Evolutionary conservation across 2,329 filamentous ascomycete species (phyloP).

Genomic region (Colletotrichum endophyticum): DNA sequence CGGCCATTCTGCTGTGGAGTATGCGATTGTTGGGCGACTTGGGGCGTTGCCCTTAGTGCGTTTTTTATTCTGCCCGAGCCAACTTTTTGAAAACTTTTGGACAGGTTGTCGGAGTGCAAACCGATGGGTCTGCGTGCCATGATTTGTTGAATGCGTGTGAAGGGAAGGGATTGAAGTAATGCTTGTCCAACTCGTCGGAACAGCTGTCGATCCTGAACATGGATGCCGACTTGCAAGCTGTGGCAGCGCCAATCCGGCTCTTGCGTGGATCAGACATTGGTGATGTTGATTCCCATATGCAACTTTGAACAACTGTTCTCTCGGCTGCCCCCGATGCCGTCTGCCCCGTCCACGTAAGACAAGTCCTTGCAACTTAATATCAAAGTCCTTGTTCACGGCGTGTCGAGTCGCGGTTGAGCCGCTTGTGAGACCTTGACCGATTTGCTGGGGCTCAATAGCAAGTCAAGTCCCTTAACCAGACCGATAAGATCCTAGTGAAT

Average conservation of each 20-base stretch:
- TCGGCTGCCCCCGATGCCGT: background rate
- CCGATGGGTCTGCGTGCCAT: background rate
- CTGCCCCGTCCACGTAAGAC: background rate
- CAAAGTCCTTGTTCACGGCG: background rate
- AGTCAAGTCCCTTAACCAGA: background rate
- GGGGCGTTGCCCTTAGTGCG: slow-evolving; percentile 11
- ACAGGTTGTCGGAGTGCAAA: slow-evolving; percentile 4
- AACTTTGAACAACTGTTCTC: background rate
- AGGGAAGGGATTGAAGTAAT: background rate
- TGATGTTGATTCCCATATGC: background rate
- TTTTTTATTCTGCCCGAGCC: background rate
- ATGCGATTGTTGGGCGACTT: background rate
- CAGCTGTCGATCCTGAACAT: slow-evolving; percentile 2
- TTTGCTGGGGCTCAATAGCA: background rate
- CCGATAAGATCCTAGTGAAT: background rate
- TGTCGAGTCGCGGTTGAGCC: background rate
- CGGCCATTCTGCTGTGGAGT: slow-evolving; percentile 2
- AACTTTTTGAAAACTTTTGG: background rate
- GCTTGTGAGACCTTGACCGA: background rate
- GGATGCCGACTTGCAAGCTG: background rate
- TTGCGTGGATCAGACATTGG: slow-evolving; percentile 13
- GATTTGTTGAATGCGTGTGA: background rate
- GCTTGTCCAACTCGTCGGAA: background rate
- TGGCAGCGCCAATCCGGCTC: background rate
- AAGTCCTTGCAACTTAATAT: background rate